phyloP scores from a whole-genome alignment of 2,329 filamentous ascomycete genomes.

The Hymenoscyphus infarciens region DNA sequence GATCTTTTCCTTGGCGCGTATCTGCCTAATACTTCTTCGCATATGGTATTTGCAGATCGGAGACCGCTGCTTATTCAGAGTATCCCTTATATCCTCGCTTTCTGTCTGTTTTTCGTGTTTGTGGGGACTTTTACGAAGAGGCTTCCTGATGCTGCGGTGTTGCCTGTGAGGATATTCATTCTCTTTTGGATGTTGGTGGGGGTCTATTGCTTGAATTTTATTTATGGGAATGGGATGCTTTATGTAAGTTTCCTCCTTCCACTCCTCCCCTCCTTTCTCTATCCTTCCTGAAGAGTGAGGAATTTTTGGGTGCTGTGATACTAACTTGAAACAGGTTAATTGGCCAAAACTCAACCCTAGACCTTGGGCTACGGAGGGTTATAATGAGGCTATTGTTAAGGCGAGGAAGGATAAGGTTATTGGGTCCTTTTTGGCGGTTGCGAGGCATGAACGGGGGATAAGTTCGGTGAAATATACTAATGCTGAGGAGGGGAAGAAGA shows the following conservation, averaged over 20 bases:
- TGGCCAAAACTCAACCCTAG: constrained; percentile 96
- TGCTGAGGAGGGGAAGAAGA: constrained; percentile 97
- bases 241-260: constrained; percentile 64
- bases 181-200: constrained; percentile 71
- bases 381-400: constrained; percentile 78
- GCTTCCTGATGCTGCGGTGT: constrained; percentile 68
- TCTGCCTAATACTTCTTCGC: constrained; percentile 68
- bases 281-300: no score
- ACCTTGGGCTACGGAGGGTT: constrained; percentile 81
- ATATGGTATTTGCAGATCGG: constrained; percentile 76
- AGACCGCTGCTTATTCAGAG: constrained; percentile 85
- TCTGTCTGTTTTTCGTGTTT: constrained; percentile 79
- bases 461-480: constrained; percentile 80
- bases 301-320: background rate
- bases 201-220: constrained; percentile 71
- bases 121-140: constrained; percentile 70
- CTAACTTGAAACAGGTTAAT: constrained; percentile 64
- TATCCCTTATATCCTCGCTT: constrained; percentile 77
- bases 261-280: background rate
- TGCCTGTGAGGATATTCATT: constrained; percentile 78
- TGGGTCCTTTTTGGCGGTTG: constrained; percentile 61
- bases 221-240: constrained; percentile 81
- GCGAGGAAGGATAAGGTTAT: constrained; percentile 80
- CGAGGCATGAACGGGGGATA: constrained; percentile 73
- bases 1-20: constrained; percentile 91